A percentile compares a stretch with the other conserved stretches of the same genome.
These are phyloP conservation scores for Rhodomyrtus psidioides DNA, from an alignment of 441 rosid species.

Conservation along the genomic window DNA sequence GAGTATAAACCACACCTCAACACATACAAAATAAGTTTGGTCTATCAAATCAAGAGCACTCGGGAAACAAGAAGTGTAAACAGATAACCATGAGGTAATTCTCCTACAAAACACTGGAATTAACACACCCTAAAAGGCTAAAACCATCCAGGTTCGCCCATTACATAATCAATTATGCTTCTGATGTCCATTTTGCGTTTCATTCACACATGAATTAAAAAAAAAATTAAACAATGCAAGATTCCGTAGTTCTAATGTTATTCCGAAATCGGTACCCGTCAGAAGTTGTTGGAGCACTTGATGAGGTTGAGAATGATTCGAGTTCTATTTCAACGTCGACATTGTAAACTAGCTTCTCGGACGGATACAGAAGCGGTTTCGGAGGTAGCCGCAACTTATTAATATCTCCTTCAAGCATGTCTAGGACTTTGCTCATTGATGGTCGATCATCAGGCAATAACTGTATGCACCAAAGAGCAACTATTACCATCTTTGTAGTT, in stretches of 20 bases:
- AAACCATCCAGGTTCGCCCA: not conserved
- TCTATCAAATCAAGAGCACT: not conserved
- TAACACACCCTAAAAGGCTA: not conserved
- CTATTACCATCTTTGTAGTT: not conserved
- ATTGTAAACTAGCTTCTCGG: not conserved
- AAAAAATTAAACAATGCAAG: too few relatives aligned
- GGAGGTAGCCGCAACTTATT: not conserved
- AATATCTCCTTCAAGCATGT: not conserved
- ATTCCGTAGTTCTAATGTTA: too few relatives aligned
- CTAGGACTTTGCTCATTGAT: not conserved
- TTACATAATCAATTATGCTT: not conserved
- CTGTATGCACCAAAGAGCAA: not conserved
- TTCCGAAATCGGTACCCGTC: too few relatives aligned
- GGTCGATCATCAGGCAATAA: not conserved
- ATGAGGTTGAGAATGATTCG: too few relatives aligned
- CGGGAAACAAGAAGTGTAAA: not conserved
- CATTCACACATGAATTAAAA: too few relatives aligned
- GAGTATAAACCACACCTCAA: too few relatives aligned
- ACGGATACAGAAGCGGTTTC: not conserved
- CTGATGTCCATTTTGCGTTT: not conserved
- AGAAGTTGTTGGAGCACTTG: too few relatives aligned
- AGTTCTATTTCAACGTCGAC: not conserved
- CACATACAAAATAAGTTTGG: not conserved
- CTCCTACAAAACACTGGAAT: too few relatives aligned
- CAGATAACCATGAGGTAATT: not conserved